Evolutionary conservation across 495 filamentous ascomycete species (phyloP), one percentile per base, ranked within the genome.

Genomic region (Aspergillus coremiiformis): DNA sequence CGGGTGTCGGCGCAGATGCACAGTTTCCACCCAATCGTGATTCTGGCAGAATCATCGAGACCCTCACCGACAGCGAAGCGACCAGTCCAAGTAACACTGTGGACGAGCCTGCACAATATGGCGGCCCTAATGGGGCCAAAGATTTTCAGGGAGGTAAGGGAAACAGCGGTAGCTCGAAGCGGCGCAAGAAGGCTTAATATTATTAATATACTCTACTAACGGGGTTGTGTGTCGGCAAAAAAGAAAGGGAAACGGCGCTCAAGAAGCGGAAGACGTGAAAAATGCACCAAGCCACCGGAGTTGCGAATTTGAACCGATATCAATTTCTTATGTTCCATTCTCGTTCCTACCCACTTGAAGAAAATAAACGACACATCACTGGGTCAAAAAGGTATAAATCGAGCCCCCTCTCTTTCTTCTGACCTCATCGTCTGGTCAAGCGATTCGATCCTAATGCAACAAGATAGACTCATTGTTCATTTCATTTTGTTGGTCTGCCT

Each of bases 41-140:
- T 7, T 56, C 67, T 0, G 65, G 64, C 19, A 59, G 73, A 11
- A 63, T 75, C 15, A 59, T 73, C 15, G 74, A 77, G 52, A 68
- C 74, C 15, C 58, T 75, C 51, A 73, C 72, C 4, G 73, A 74
- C 47, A 77, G 74, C 49, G 74, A 76, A 56, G 44, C 66, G n/a
- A 71, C 74, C 6, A 77, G 74, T 53, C 74, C 74, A 5, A 54
- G 65, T 53, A 55, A 64, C 49, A 66, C 66, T 0, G 51, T 64
- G 4, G 73, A 70, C 32, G 68, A 72, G 10, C 53, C 42, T 8
- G 11, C 39, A 5, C 55, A 55, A 33, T 58, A 57, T 26, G 27
- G 35, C 37, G 49, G 47, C 12, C 33, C 39, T 12, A 54, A 56
- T 12, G 19, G 41, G 19, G 51, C 49, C 32, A 49, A 54, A 30